phyloP scores from a whole-genome alignment of 768 basidiomycete species.

The Mycena epipterygia region DNA sequence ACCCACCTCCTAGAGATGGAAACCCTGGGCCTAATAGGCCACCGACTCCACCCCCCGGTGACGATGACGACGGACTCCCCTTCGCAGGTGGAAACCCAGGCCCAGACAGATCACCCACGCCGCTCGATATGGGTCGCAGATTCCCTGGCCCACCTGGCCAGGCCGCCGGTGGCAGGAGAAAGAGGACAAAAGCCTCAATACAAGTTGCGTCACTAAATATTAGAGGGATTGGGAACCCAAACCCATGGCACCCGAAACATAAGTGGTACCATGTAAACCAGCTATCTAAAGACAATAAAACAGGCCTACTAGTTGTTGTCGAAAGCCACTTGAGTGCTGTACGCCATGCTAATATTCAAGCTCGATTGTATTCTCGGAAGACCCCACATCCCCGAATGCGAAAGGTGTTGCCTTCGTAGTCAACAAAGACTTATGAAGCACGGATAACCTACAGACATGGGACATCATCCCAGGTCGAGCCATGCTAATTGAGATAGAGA shows the following conservation, averaged over 20 bases:
- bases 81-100: neutral
- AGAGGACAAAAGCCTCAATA: conserved; percentile 8
- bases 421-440: conserved; percentile 8
- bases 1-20: neutral
- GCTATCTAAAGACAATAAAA: conserved; percentile 18
- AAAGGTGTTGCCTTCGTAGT: conserved; percentile 21
- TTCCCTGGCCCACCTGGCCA: no score
- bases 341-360: neutral
- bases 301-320: conserved; percentile 4
- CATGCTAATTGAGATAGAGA: neutral
- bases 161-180: neutral
- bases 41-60: neutral
- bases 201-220: conserved; percentile 17
- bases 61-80: neutral
- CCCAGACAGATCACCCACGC: neutral
- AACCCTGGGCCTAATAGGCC: no score
- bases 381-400: no score
- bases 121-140: neutral
- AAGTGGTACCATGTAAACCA: conserved; percentile 31
- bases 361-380: conserved; percentile 15
- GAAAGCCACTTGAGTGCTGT: conserved; percentile 21
- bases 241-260: conserved; percentile 10
- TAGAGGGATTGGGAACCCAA: conserved; percentile 19
- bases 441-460: no score
- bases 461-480: conserved; percentile 19